A percentile compares a stretch with the other conserved stretches of the same genome.
Evolutionary conservation across 73 alveolate genomes (phyloP).

Genomic region (Paramecium sexaurelia): DNA sequence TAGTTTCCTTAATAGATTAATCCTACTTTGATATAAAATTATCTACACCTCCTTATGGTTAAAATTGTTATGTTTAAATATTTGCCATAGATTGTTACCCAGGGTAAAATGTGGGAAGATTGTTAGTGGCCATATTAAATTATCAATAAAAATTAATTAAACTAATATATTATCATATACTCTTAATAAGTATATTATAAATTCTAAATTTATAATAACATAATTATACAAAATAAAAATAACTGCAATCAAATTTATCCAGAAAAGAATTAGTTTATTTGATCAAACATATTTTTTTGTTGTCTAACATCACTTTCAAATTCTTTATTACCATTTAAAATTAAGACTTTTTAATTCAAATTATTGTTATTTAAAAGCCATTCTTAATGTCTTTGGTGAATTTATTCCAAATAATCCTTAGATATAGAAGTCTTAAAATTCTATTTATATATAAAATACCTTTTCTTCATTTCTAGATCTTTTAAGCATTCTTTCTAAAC

Average conservation of each 20-base stretch:
- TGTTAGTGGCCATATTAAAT: background rate
- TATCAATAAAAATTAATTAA: background rate
- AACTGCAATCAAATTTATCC: background rate
- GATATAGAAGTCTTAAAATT: background rate
- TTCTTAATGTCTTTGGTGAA: constrained; percentile 21
- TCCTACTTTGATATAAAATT: background rate
- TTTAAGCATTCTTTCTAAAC: constrained; percentile 1
- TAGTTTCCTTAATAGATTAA: background rate
- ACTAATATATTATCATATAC: background rate
- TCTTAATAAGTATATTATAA: too few species aligned
- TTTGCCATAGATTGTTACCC: background rate
- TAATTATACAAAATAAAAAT: background rate
- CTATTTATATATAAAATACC: background rate
- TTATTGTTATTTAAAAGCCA: background rate
- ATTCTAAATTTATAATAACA: too few species aligned
- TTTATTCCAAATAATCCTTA: background rate
- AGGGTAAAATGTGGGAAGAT: background rate
- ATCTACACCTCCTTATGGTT: background rate
- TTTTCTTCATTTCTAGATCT: constrained; percentile 62
- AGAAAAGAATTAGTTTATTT: background rate
- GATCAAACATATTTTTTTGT: background rate
- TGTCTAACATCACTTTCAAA: background rate
- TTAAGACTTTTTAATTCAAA: background rate
- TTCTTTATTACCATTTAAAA: background rate
- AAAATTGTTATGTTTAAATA: background rate